phyloP scores from a whole-genome alignment of 306 rosid genomes.

The Bauhinia variegata region DNA sequence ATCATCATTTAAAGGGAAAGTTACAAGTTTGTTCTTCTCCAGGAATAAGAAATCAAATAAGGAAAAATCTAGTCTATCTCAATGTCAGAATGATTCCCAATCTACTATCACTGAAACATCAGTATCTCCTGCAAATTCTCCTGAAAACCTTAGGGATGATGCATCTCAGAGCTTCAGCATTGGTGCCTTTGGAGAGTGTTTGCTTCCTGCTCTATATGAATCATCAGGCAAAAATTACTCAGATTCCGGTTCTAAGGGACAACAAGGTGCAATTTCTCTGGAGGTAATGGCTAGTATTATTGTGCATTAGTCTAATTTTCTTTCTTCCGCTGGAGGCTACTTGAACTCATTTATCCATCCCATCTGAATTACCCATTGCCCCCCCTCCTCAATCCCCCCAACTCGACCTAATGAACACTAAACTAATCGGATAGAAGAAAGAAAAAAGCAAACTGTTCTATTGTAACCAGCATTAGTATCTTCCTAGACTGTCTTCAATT shows the following conservation, averaged over 20 bases:
- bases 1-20: constrained; percentile 85
- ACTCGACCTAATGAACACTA: neutral
- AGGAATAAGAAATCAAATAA: constrained; percentile 71
- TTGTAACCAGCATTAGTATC: neutral
- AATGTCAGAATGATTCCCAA: constrained; percentile 46
- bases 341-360: neutral
- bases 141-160: constrained; percentile 46
- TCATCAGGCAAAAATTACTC: constrained; percentile 49
- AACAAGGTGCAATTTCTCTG: constrained; percentile 50
- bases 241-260: constrained; percentile 45
- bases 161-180: constrained; percentile 50
- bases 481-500: neutral
- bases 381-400: neutral
- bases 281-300: constrained; percentile 59
- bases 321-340: neutral
- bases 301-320: constrained; percentile 16
- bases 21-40: constrained; percentile 82
- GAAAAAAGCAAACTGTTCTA: constrained; percentile 9
- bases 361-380: neutral
- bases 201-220: constrained; percentile 46
- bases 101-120: constrained; percentile 43
- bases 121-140: constrained; percentile 38
- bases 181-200: constrained; percentile 55
- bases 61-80: constrained; percentile 57
- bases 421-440: neutral